Evolutionary conservation across 768 basidiomycete species (phyloP).

Genomic region (Tulasnella sp.): DNA sequence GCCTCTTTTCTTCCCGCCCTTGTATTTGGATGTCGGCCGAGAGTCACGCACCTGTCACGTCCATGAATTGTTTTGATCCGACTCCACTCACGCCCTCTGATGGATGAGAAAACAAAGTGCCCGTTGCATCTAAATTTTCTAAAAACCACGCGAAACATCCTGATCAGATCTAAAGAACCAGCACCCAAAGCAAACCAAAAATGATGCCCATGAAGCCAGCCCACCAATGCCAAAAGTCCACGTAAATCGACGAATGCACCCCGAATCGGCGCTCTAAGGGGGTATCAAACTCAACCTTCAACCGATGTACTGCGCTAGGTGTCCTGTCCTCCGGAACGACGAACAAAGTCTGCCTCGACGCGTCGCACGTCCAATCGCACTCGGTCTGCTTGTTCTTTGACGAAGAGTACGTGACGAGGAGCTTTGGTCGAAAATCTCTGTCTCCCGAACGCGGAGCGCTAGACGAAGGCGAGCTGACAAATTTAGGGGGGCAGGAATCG

Average conservation of each 20-base stretch:
- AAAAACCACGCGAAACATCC: not conserved
- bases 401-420: slow-evolving; percentile 52
- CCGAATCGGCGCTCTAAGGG: slow-evolving; percentile 45
- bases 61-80: not conserved
- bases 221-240: slow-evolving; percentile 29
- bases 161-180: not conserved
- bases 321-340: slow-evolving; percentile 53
- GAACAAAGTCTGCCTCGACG: slow-evolving; percentile 72
- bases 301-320: slow-evolving; percentile 54
- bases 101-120: too few species aligned
- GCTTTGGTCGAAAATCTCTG: slow-evolving; percentile 73
- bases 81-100: too few species aligned
- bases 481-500: too few species aligned
- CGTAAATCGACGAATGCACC: slow-evolving; percentile 22
- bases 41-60: not conserved
- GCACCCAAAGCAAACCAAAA: slow-evolving; percentile 12
- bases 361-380: slow-evolving; percentile 59
- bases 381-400: slow-evolving; percentile 57
- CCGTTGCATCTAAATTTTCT: not conserved
- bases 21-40: not conserved
- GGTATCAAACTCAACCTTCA: slow-evolving; percentile 62
- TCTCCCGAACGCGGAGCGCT: slow-evolving; percentile 61
- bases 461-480: too few species aligned
- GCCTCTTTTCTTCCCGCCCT: not conserved
- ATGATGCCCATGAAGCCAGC: not conserved